Evolutionary conservation across 805 yeast genomes (phyloP).

Genomic region (Zygoascus flipseniorum): DNA sequence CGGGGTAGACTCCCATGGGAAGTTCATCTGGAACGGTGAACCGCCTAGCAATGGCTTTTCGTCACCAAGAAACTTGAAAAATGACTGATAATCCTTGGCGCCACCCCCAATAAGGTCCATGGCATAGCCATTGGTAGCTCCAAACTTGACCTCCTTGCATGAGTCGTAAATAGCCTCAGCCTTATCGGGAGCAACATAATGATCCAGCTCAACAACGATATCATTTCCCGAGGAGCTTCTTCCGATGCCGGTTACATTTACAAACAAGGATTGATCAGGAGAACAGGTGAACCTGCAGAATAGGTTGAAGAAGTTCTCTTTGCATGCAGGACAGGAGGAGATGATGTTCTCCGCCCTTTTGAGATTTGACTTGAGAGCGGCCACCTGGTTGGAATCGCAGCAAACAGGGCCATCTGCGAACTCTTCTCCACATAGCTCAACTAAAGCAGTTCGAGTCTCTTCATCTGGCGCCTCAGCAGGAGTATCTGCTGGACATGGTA

Average conservation of each 20-base stretch:
- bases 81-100: constrained; percentile 61
- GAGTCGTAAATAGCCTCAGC: constrained; percentile 69
- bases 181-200: constrained; percentile 47
- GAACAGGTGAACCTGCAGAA: constrained; percentile 87
- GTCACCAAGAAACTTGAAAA: constrained; percentile 85
- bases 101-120: constrained; percentile 99
- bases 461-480: constrained; percentile 40
- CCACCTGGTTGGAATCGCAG: constrained; percentile 55
- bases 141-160: constrained; percentile 81
- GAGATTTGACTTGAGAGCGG: constrained; percentile 46
- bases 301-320: constrained; percentile 70
- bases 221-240: constrained; percentile 42
- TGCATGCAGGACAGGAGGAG: constrained; percentile 91
- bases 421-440: constrained; percentile 62
- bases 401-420: constrained; percentile 54
- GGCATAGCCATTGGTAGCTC: constrained; percentile 92
- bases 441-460: constrained; percentile 39
- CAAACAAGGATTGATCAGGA: constrained; percentile 67
- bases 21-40: constrained; percentile 89
- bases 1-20: constrained; percentile 37
- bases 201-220: constrained; percentile 65
- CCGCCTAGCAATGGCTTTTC: constrained; percentile 93
- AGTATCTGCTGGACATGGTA: constrained; percentile 66
- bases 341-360: constrained; percentile 72
- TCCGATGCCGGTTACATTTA: constrained; percentile 52